Conservation (phyloP, 2,329 filamentous ascomycete species). For the Metarhizium album region DNA sequence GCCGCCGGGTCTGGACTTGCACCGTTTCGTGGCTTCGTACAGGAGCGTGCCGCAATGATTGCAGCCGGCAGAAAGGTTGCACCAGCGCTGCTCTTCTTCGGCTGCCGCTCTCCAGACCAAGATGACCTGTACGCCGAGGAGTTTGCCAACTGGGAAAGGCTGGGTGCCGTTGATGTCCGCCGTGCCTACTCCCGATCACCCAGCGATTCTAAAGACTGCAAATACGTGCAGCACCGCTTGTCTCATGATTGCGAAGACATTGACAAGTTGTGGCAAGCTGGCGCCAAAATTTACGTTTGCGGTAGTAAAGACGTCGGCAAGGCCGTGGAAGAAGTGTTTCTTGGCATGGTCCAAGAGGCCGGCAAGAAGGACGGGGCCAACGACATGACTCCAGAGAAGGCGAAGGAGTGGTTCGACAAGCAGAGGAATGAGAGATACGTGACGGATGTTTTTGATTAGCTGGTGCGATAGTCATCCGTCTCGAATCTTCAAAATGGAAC, state of each 20-base stretch:
- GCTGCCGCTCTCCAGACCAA: slow-evolving; percentile 42
- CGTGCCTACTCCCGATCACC: slow-evolving; percentile 43
- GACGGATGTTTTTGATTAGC: slow-evolving; percentile 49
- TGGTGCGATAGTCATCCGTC: no score
- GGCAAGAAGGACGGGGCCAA: slow-evolving; percentile 13
- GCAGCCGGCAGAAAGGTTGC: slow-evolving; percentile 42
- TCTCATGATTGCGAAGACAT: slow-evolving; percentile 25
- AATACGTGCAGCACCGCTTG: slow-evolving; percentile 36
- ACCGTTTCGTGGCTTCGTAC: slow-evolving; percentile 52
- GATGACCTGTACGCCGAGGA: slow-evolving; percentile 53
- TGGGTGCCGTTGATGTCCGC: slow-evolving; percentile 49
- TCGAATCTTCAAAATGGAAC: not conserved
- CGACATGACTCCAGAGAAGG: slow-evolving; percentile 27
- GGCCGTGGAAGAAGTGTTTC: slow-evolving; percentile 30
- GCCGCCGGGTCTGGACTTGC: slow-evolving; percentile 46
- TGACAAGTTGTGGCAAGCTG: slow-evolving; percentile 27
- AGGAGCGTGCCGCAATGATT: slow-evolving; percentile 46
- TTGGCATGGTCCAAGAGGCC: slow-evolving; percentile 24
- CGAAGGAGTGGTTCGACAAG: slow-evolving; percentile 36
- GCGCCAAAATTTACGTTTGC: slow-evolving; percentile 53
- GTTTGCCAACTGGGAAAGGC: slow-evolving; percentile 45
- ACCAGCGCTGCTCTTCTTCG: slow-evolving; percentile 54
- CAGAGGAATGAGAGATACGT: slow-evolving; percentile 45
- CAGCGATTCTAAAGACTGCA: slow-evolving; percentile 34
- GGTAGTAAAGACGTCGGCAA: slow-evolving; percentile 43